A percentile compares a stretch with the other conserved stretches of the same genome.
Evolutionary conservation across 805 yeast species (phyloP).

Genomic region (Kazachstania psychrophila): DNA sequence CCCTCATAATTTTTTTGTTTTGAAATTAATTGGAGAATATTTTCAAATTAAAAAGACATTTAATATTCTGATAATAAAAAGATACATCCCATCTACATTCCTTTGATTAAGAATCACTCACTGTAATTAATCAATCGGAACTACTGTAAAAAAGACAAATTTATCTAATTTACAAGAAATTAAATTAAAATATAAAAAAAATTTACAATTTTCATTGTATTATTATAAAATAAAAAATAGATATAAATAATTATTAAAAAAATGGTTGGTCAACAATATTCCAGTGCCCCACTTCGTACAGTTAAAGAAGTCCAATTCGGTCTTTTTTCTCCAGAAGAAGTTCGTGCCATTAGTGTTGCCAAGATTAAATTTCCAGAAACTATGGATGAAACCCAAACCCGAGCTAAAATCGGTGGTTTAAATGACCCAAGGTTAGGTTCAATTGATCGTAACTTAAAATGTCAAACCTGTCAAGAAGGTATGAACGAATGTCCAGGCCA

Average conservation of each 20-base stretch:
- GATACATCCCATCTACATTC: too few relatives aligned
- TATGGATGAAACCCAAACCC: conserved; percentile 95
- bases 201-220: too few relatives aligned
- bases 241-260: conserved; percentile 7
- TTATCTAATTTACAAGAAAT: too few relatives aligned
- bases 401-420: conserved; percentile 93
- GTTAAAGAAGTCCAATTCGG: conserved; percentile 99
- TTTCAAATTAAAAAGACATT: too few relatives aligned
- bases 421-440: conserved; percentile 97
- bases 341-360: conserved; percentile 94
- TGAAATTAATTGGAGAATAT: too few relatives aligned
- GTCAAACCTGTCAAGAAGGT: conserved; percentile 99
- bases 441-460: conserved; percentile 91
- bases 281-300: conserved; percentile 96
- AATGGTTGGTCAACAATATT: conserved; percentile 67
- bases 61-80: too few relatives aligned
- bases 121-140: too few relatives aligned
- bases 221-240: conserved; percentile 1
- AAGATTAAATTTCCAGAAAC: conserved; percentile 98
- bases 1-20: too few relatives aligned
- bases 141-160: too few relatives aligned
- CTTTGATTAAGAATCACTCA: too few relatives aligned
- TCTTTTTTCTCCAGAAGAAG: conserved; percentile 92
- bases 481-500: conserved; percentile 99
- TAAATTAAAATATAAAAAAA: too few relatives aligned